These are phyloP conservation scores for Umbelopsis vinacea DNA, from an alignment of 192 early-diverging fungal genomes.

Conservation along the genomic window DNA sequence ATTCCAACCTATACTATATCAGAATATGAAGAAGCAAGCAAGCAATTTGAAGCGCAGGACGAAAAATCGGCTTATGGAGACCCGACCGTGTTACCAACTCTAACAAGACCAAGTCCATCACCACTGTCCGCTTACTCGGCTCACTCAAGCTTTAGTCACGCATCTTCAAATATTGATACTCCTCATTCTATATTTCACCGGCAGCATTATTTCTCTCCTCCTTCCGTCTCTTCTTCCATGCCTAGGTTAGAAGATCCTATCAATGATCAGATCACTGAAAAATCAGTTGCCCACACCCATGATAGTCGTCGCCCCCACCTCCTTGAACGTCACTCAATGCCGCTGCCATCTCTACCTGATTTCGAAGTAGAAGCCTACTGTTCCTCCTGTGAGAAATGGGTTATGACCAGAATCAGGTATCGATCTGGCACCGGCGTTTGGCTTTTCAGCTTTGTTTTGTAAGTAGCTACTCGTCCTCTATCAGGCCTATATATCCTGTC, in stretches of 20 bases:
- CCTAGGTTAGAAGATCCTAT: slow-evolving; percentile 1
- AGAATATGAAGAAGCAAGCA: neutral
- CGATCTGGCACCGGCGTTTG: slow-evolving; percentile 2
- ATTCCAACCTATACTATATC: too few relatives aligned
- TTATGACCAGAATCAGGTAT: slow-evolving; percentile 11
- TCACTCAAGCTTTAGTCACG: slow-evolving; percentile 12
- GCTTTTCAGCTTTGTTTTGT: slow-evolving; percentile 9
- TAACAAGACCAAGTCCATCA: slow-evolving; percentile 17
- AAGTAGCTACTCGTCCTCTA: neutral
- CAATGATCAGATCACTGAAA: neutral
- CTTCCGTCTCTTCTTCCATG: slow-evolving; percentile 7
- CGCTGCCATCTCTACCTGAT: neutral
- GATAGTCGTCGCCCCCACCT: neutral
- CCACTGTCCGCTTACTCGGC: slow-evolving; percentile 12
- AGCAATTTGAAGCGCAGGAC: neutral
- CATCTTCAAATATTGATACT: neutral
- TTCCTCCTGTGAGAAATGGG: neutral
- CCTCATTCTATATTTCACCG: neutral
- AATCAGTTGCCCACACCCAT: neutral
- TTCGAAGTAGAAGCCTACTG: slow-evolving; percentile 15
- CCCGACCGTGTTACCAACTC: slow-evolving; percentile 16
- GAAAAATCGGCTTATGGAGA: slow-evolving; percentile 11
- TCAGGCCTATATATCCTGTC: neutral
- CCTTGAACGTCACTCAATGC: neutral
- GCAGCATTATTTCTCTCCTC: neutral